Base-by-base conservation (phyloP, 257 asterid genomes). In the Capsicum baccatum region DNA sequence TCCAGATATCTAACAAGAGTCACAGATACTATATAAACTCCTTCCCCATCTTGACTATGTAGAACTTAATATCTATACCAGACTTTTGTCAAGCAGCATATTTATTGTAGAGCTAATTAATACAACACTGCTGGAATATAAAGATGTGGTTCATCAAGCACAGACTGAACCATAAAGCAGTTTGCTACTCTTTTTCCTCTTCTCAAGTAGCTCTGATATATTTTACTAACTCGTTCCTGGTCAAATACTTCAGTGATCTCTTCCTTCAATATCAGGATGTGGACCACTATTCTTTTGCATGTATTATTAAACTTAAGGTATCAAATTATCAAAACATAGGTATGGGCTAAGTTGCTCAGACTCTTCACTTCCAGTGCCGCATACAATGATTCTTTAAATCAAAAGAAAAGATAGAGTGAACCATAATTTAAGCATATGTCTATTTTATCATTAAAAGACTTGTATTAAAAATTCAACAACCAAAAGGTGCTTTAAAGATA, bases 141-240 rank as follows among this genome's bases (percentile, higher is more conserved):
- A 19, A 73, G 47, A 15, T 21, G 2, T 54, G 63, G 81, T 26
- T 21, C 63, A 76, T 14, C 63, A 52, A 52, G 21, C 63, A 26
- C 26, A 26, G 63, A 21, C 63, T 1, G 63, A 76, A 52, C 81
- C 81, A 74, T 14, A 52, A 52, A 21, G 14, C 0, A 52, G 14
- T 76, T 76, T 52, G n/a, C 48, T 54, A 26, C 21, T 52, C 63
- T 26, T 76, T 50, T 48, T 21, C 60, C 80, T 74, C 59, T 48
- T 50, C 80, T 52, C 26, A 76, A 76, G 81, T 21, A 21, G 60
- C 81, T 76, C 60, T 33, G 19, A 73, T 21, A 47, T 73, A 74
- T 74, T 50, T 50, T 11, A 50, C 48, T 54, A 76, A 76, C 21
- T 76, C 14, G 48, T 26, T 52, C 48, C 21, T 52, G 81, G 81